Conservation (phyloP, 106 monocot species). For the Agapanthus africanus region DNA sequence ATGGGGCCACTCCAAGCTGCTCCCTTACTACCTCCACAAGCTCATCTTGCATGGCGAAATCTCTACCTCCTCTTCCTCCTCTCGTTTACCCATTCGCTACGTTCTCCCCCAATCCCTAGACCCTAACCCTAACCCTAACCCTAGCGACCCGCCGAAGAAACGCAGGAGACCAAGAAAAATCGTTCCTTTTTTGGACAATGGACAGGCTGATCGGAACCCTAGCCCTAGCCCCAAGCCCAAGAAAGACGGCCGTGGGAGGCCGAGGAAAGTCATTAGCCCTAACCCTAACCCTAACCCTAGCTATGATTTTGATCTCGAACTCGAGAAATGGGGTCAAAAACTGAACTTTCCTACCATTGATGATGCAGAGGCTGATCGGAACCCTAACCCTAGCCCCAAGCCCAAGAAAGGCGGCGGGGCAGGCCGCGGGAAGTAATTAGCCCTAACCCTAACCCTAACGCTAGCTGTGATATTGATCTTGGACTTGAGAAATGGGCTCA, state of each 20-base stretch:
- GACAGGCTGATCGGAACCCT: too few relatives aligned
- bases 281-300: neutral
- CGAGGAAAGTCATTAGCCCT: neutral
- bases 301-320: too few relatives aligned
- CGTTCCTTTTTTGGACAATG: too few relatives aligned
- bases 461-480: too few relatives aligned
- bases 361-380: too few relatives aligned
- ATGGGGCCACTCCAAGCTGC: neutral
- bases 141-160: too few relatives aligned
- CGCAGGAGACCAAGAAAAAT: too few relatives aligned
- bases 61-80: neutral
- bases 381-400: too few relatives aligned
- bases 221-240: neutral
- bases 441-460: neutral
- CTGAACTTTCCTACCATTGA: neutral
- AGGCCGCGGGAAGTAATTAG: neutral
- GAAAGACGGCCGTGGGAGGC: neutral
- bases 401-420: neutral
- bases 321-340: neutral
- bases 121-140: neutral
- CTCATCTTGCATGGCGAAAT: neutral
- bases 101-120: neutral
- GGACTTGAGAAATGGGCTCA: neutral
- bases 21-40: constrained; percentile 5
- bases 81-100: neutral